Conservation (phyloP, 148 eudicot genomes). For the Rhododendron molle region DNA sequence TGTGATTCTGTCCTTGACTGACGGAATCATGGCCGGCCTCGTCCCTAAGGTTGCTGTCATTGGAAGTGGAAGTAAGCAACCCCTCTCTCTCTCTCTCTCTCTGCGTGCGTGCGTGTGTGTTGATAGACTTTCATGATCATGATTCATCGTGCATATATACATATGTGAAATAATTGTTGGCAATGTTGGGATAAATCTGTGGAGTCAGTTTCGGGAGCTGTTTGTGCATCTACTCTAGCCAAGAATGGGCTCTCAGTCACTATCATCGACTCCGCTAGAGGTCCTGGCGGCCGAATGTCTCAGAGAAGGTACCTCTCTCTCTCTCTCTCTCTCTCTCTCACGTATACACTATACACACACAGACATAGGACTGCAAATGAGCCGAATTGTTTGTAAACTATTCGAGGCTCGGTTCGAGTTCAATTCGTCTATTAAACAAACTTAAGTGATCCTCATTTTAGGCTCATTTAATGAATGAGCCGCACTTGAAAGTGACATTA, state of each 20-base stretch:
- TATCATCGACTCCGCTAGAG: slow-evolving; percentile 77
- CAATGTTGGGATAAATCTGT: neutral
- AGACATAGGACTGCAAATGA: neutral
- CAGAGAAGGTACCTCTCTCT: slow-evolving; percentile 58
- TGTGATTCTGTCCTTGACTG: neutral
- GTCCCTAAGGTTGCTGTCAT: slow-evolving; percentile 71
- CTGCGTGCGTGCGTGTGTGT: neutral
- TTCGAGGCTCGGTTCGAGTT: too few species aligned
- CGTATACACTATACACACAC: neutral
- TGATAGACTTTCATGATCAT: neutral
- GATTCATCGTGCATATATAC: neutral
- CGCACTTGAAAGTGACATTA: too few species aligned
- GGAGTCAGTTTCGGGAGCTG: slow-evolving; percentile 81
- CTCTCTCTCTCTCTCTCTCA: neutral
- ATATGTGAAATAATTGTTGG: neutral
- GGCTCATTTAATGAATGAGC: too few species aligned
- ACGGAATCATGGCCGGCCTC: slow-evolving; percentile 36
- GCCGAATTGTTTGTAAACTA: too few species aligned
- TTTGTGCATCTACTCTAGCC: slow-evolving; percentile 85
- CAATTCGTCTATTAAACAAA: too few species aligned
- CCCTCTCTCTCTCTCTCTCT: neutral
- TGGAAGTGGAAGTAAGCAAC: slow-evolving; percentile 81
- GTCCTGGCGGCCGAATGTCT: slow-evolving; percentile 99
- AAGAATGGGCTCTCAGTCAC: slow-evolving; percentile 77
- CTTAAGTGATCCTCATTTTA: too few species aligned